Conservation (phyloP, 2,329 filamentous ascomycete genomes). For the Alternaria atra region DNA sequence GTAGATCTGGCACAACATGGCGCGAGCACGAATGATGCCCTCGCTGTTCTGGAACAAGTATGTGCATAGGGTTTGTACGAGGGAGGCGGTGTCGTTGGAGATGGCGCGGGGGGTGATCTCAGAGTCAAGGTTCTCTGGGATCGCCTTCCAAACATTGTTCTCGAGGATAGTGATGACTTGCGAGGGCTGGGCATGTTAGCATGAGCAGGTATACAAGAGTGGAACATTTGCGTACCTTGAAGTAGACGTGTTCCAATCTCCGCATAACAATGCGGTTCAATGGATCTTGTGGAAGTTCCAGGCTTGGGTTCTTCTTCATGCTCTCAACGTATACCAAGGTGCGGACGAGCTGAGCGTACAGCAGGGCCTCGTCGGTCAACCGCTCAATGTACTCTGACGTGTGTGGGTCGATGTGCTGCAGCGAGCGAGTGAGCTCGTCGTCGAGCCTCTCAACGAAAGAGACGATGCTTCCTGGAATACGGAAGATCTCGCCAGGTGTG, state of each 20-base stretch:
- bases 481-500: constrained; percentile 80
- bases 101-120: constrained; percentile 78
- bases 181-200: constrained; percentile 68
- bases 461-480: constrained; percentile 90
- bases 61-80: constrained; percentile 89
- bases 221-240: constrained; percentile 72
- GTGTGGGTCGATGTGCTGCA: constrained; percentile 97
- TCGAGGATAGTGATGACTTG: constrained; percentile 94
- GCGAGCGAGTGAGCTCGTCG: constrained; percentile 95
- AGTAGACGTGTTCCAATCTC: constrained; percentile 96
- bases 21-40: constrained; percentile 92
- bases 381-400: constrained; percentile 98
- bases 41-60: constrained; percentile 96
- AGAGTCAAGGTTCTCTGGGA: constrained; percentile 76
- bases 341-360: constrained; percentile 93
- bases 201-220: neutral
- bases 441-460: constrained; percentile 95
- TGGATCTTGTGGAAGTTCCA: constrained; percentile 83
- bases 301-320: constrained; percentile 73
- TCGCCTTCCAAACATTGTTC: constrained; percentile 88
- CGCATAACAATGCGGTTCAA: constrained; percentile 94
- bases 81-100: constrained; percentile 72
- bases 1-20: constrained; percentile 99
- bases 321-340: constrained; percentile 88
- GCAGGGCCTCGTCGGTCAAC: constrained; percentile 84